Base-by-base conservation (phyloP, 2,329 filamentous ascomycete genomes). In the Cryphonectria parasitica region DNA sequence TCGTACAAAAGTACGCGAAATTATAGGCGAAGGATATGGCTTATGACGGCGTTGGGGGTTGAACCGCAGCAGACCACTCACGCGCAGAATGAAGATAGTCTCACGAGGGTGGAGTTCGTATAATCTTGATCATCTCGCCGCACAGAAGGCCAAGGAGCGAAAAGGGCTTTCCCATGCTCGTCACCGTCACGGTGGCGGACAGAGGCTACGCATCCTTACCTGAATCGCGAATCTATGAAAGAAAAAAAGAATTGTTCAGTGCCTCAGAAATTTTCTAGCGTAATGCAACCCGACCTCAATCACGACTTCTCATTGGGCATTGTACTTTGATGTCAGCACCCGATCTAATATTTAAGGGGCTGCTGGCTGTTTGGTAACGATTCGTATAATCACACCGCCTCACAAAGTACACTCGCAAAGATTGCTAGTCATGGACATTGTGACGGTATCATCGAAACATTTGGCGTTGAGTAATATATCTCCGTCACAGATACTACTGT, bases 151-250 rank as follows among this genome's bases (percentile, higher is more conserved):
- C 13, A 28, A 13, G 25, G 11, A 17, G 17, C 28, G 28, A 34
- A 28, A 7, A 31, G 28, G 28, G 25, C 25, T 7, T 34, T 17
- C 17, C 54, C 25, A 34, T 34, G 15, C 13, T 15, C 6, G 17
- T 58, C 64, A 66, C 64, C 64, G 64, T 66, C 49, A 66, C 28
- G 17, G 64, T 66, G 64, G 64, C 64, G 45, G 64, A 56, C 41
- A 56, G 64, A 36, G 65, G 65, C 41, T 45, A 43, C 25, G 28
- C 63, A 36, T 25, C 25, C 22, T 61, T 3, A 36, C 17, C 52
- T 19, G 61, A 64, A n/a, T 31, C 36, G 25, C 61, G 7, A 45
- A 64, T 17, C 11, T n/a, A 19, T 61, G 19, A 36, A 6, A 61
- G 15, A 25, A 19, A 39, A 8, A 36, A 6, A 61, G 15, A 25